phyloP scores from a whole-genome alignment of 352 stramenopile genomes.

The Phytophthora pluvialis region DNA sequence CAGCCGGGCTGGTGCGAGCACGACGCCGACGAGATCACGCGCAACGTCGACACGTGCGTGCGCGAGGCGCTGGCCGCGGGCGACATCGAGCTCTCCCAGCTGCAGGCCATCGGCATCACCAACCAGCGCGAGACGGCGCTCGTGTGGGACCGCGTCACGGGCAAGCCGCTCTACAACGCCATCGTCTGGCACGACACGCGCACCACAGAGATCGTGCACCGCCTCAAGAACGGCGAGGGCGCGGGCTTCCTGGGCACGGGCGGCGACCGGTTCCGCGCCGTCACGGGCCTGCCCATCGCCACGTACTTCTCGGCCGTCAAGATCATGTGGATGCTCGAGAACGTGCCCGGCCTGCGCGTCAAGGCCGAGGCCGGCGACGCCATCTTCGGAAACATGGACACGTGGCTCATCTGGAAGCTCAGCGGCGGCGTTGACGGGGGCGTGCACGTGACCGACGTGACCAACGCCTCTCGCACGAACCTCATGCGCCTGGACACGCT shows the following conservation, averaged over 20 bases:
- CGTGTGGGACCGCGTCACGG: conserved; percentile 96
- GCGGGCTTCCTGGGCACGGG: conserved; percentile 60
- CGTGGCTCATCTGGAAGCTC: conserved; percentile 97
- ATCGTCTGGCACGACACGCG: conserved; percentile 99
- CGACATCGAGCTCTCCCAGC: conserved; percentile 66
- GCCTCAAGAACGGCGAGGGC: conserved; percentile 69
- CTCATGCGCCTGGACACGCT: conserved; percentile 94
- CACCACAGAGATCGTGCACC: conserved; percentile 91
- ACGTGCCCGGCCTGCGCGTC: conserved; percentile 87
- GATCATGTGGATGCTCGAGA: conserved; percentile 97
- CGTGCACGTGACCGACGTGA: conserved; percentile 97
- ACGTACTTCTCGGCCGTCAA: conserved; percentile 99
- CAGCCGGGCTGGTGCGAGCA: conserved; percentile 97
- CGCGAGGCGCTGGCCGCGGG: conserved; percentile 72
- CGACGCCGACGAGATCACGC: conserved; percentile 96
- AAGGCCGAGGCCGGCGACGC: conserved; percentile 89
- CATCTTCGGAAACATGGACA: conserved; percentile 99
- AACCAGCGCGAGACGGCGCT: conserved; percentile 99
- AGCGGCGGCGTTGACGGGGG: conserved; percentile 83
- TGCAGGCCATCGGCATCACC: conserved; percentile 97
- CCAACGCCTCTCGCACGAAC: conserved; percentile 97
- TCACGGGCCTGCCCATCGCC: conserved; percentile 96
- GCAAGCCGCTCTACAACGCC: conserved; percentile 97
- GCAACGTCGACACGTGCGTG: conserved; percentile 84
- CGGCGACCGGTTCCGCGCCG: conserved; percentile 68